Conservation (phyloP, 805 yeast species). For the Starmerella stigmatis region DNA sequence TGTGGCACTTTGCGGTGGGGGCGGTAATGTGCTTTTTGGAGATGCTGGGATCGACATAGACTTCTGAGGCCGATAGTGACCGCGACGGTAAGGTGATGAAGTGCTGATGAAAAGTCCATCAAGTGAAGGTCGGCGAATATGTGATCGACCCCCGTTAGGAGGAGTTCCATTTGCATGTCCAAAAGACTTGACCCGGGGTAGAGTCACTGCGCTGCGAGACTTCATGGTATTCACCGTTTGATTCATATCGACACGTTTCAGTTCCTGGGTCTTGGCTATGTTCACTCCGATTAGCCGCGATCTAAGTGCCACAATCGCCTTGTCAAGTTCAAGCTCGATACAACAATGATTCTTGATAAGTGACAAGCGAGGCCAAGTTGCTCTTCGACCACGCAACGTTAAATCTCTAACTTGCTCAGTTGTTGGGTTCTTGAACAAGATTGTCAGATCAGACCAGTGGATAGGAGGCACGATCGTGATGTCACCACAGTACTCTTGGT, state of each 20-base stretch:
- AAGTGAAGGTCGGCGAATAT: background rate
- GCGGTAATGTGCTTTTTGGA: background rate
- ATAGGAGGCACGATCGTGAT: slow-evolving; percentile 82
- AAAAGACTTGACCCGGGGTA: background rate
- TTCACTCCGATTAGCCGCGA: slow-evolving; percentile 26
- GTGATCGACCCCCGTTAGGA: background rate
- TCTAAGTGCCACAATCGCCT: slow-evolving; percentile 57
- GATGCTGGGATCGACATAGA: background rate
- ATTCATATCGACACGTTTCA: too few species aligned
- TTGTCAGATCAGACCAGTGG: slow-evolving; percentile 44
- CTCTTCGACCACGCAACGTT: slow-evolving; percentile 71
- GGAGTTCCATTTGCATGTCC: background rate
- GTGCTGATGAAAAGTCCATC: background rate
- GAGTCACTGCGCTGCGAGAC: slow-evolving; percentile 1
- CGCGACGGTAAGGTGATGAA: background rate
- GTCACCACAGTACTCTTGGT: slow-evolving; percentile 88
- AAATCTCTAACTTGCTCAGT: slow-evolving; percentile 61
- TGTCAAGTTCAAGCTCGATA: slow-evolving; percentile 76
- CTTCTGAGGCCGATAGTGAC: background rate
- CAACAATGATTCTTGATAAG: slow-evolving; percentile 82
- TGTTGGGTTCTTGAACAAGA: slow-evolving; percentile 69
- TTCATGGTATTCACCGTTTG: background rate
- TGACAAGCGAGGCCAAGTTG: slow-evolving; percentile 88
- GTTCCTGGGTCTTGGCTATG: background rate
- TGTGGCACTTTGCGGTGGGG: background rate